Evolutionary conservation across 2,329 filamentous ascomycete species (phyloP).

Genomic region (Penicillium freii): DNA sequence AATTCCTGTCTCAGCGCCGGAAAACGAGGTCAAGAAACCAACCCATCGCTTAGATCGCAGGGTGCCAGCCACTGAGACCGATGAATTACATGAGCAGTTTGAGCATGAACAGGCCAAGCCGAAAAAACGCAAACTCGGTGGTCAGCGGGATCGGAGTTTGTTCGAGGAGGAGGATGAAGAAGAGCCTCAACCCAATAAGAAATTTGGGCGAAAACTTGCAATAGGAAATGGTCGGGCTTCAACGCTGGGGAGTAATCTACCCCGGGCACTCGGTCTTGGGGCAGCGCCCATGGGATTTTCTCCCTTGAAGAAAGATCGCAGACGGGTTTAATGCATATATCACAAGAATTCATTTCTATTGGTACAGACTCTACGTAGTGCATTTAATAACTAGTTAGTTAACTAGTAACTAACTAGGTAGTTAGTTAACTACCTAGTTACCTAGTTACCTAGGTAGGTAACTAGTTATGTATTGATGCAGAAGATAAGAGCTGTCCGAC

Average conservation of each 20-base stretch:
- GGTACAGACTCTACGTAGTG: not conserved
- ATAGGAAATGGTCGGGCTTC: conserved; percentile 23
- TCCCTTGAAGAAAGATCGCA: conserved; percentile 68
- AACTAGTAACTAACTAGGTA: too few species aligned
- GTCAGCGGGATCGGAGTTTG: conserved; percentile 60
- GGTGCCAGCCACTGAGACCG: conserved; percentile 16
- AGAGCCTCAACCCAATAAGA: conserved; percentile 19
- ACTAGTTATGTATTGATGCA: too few species aligned
- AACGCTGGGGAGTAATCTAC: conserved; percentile 14
- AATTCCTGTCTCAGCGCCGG: not conserved
- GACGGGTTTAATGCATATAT: conserved; percentile 31
- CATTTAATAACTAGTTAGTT: too few species aligned
- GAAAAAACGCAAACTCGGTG: conserved; percentile 71
- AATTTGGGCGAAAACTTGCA: conserved; percentile 29
- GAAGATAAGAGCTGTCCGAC: not conserved
- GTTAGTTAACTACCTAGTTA: too few species aligned
- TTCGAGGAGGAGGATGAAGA: conserved; percentile 63
- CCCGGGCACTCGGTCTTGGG: conserved; percentile 39
- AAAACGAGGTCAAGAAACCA: conserved; percentile 7
- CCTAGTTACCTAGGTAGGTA: too few species aligned
- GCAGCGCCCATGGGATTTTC: conserved; percentile 60
- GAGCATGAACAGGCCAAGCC: conserved; percentile 46
- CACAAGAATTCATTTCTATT: not conserved
- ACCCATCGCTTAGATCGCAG: conserved; percentile 4
- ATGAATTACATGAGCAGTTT: conserved; percentile 21